Conservation (phyloP, 116 monocot genomes). For the Cymodocea nodosa region DNA sequence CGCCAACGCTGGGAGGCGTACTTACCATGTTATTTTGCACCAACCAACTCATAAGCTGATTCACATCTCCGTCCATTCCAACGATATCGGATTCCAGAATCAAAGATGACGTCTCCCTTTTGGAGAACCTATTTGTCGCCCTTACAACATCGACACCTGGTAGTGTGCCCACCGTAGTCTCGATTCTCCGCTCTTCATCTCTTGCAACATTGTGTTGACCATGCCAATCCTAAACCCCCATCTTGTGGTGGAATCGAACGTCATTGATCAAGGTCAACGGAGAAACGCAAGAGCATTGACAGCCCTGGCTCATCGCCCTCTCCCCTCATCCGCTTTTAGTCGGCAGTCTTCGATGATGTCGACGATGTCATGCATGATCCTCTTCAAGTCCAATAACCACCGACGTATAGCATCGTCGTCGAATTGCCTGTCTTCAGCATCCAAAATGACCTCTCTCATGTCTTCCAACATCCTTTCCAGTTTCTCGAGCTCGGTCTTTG, state of each 20-base stretch:
- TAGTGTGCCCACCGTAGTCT: too few relatives aligned
- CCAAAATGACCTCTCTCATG: not conserved
- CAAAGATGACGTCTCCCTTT: slow-evolving; percentile 3
- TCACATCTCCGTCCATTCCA: slow-evolving; percentile 12
- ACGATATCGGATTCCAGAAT: slow-evolving; percentile 7
- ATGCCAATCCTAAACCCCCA: too few relatives aligned
- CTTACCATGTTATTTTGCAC: not conserved
- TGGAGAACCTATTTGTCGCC: not conserved
- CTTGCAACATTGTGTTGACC: too few relatives aligned
- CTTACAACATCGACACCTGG: not conserved
- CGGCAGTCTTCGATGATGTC: slow-evolving; percentile 11
- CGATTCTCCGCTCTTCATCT: too few relatives aligned
- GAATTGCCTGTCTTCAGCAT: slow-evolving; percentile 11
- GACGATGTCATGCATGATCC: slow-evolving; percentile 14
- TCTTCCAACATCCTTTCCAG: not conserved
- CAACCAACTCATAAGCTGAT: not conserved
- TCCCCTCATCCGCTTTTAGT: not conserved
- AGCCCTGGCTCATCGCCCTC: too few relatives aligned
- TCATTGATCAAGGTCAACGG: too few relatives aligned
- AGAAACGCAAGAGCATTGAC: not conserved
- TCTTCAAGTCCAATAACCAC: slow-evolving; percentile 8
- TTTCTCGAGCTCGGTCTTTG: not conserved
- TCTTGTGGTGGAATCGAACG: too few relatives aligned
- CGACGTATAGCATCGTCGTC: not conserved
- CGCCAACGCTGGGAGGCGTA: not conserved